A percentile compares a stretch with the other conserved stretches of the same genome.
These are phyloP conservation scores for Saussurea involucrata DNA, from an alignment of 129 eudicot genomes.

Conservation along the genomic window DNA sequence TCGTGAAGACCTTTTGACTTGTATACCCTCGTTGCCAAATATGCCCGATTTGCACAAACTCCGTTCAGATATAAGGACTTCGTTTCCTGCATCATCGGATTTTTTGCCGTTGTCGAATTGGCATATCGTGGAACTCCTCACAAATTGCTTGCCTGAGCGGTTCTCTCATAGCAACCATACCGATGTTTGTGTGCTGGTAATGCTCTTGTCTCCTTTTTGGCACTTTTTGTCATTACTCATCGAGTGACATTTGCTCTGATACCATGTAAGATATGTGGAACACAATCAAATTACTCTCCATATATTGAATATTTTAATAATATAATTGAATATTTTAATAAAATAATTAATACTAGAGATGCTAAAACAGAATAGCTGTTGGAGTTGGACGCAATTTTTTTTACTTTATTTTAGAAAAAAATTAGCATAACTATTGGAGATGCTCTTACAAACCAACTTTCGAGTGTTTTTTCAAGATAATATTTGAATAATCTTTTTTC, in stretches of 20 bases:
- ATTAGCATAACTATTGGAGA: too few species aligned
- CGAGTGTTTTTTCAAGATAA: not conserved
- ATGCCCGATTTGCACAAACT: slow-evolving; percentile 73
- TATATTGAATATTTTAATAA: too few species aligned
- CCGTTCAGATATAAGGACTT: slow-evolving; percentile 54
- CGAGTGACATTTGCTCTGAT: too few species aligned
- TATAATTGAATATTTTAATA: too few species aligned
- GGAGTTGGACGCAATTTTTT: too few species aligned
- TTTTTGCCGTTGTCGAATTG: slow-evolving; percentile 51
- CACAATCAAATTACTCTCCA: too few species aligned
- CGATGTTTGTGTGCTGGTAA: slow-evolving; percentile 76
- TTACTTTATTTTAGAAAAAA: too few species aligned
- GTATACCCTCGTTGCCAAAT: slow-evolving; percentile 75
- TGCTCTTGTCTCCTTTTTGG: not conserved
- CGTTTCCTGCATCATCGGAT: slow-evolving; percentile 55
- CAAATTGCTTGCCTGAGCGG: slow-evolving; percentile 75
- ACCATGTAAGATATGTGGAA: too few species aligned
- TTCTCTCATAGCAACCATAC: slow-evolving; percentile 68
- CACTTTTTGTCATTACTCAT: not conserved
- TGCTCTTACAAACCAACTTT: not conserved
- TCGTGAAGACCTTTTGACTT: slow-evolving; percentile 61
- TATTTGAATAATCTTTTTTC: not conserved
- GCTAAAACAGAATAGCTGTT: too few species aligned
- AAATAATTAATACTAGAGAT: too few species aligned
- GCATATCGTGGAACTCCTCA: slow-evolving; percentile 68